Percentiles rank a stretch among this genome's conserved stretches.
Evolutionary conservation across 495 filamentous ascomycete genomes (phyloP).

Genomic region (Daldinia decipiens): DNA sequence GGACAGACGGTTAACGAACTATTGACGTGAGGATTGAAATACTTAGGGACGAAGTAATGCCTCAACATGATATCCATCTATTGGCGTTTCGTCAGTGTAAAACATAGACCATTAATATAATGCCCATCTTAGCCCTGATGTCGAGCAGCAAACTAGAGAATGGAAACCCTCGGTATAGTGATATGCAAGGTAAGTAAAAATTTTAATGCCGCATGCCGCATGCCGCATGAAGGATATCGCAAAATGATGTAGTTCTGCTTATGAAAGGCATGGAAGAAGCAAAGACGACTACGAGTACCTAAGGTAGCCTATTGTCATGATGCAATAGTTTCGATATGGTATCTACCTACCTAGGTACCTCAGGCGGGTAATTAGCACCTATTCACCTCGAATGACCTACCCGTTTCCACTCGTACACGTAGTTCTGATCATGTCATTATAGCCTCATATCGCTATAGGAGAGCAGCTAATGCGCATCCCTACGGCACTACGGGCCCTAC

Average conservation of each 20-base stretch:
- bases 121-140: not conserved
- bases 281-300: not conserved
- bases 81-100: conserved; percentile 23
- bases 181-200: not conserved
- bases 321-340: too few species aligned
- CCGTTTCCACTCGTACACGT: not conserved
- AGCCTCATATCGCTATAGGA: conserved; percentile 20
- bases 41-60: conserved; percentile 24
- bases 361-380: too few species aligned
- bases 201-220: not conserved
- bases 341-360: not conserved
- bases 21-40: conserved; percentile 1
- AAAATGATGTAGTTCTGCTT: too few species aligned
- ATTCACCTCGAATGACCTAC: not conserved
- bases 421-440: conserved; percentile 21
- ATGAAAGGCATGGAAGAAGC: too few species aligned
- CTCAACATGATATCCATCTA: conserved; percentile 37
- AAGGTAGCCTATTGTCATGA: too few species aligned
- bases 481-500: too few species aligned
- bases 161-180: not conserved
- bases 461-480: not conserved
- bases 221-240: not conserved
- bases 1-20: conserved; percentile 78
- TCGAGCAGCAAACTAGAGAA: not conserved
- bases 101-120: conserved; percentile 10